phyloP scores from a whole-genome alignment of 2,329 filamentous ascomycete genomes.

The Neopestalotiopsis sp. region DNA sequence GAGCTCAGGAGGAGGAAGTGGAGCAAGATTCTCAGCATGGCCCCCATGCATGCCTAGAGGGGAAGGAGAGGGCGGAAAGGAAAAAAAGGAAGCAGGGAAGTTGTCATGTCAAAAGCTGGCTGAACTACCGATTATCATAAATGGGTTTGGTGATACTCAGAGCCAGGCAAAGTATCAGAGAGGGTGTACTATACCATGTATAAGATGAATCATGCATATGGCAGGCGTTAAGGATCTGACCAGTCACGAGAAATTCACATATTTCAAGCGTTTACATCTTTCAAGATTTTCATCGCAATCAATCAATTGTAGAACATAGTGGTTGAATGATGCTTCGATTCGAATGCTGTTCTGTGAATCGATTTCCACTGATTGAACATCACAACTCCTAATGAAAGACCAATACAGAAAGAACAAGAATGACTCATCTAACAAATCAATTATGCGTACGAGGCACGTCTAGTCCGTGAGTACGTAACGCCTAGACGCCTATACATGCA shows the following conservation, averaged over 20 bases:
- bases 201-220: conserved; percentile 23
- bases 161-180: neutral
- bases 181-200: conserved; percentile 18
- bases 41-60: conserved; percentile 68
- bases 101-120: neutral
- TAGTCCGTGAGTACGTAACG: conserved; percentile 4
- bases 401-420: neutral
- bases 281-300: neutral
- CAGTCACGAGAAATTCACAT: neutral
- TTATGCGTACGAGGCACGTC: neutral
- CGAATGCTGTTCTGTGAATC: too few relatives aligned
- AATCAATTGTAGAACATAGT: neutral
- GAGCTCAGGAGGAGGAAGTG: conserved; percentile 93
- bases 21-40: conserved; percentile 97
- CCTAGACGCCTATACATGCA: conserved; percentile 32
- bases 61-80: conserved; percentile 13
- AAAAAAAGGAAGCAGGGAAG: neutral
- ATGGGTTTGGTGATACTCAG: neutral
- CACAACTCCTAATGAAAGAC: neutral
- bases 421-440: neutral
- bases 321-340: too few relatives aligned
- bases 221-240: conserved; percentile 23
- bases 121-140: neutral
- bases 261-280: neutral
- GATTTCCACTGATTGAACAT: neutral